These are phyloP conservation scores for Hylodesmum podocarpum DNA, from an alignment of 306 rosid species.

Conservation along the genomic window DNA sequence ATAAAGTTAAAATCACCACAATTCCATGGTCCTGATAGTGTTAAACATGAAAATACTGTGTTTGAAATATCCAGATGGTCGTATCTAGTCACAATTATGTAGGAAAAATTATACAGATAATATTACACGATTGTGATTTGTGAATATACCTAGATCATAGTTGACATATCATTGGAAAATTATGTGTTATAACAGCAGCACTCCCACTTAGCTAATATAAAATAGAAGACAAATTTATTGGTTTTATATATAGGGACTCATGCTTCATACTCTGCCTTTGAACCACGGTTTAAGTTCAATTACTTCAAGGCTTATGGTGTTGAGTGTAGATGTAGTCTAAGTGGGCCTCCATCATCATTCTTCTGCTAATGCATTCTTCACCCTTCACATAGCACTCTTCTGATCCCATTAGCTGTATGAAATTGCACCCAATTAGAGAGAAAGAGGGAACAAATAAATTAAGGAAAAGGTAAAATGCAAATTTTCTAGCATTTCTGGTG, in stretches of 20 bases:
- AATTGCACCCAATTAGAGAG: not conserved
- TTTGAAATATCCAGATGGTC: not conserved
- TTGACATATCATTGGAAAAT: not conserved
- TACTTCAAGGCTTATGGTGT: constrained; percentile 49
- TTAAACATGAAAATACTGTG: not conserved
- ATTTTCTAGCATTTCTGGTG: no score
- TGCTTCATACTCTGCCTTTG: not conserved
- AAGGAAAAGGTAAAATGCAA: no score
- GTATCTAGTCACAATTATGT: not conserved
- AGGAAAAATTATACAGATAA: not conserved
- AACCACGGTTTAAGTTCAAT: not conserved
- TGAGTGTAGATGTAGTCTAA: constrained; percentile 91
- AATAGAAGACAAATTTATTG: not conserved
- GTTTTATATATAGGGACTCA: not conserved
- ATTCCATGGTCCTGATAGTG: not conserved
- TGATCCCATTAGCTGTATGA: constrained; percentile 42
- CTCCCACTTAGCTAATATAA: not conserved
- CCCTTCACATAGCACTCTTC: constrained; percentile 43
- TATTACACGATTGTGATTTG: not conserved
- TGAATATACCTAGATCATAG: not conserved
- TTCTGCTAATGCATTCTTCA: constrained; percentile 54
- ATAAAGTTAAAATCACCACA: no score
- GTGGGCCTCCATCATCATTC: constrained; percentile 70
- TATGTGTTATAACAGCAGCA: not conserved
- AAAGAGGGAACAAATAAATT: not conserved